Evolutionary conservation across 2,329 filamentous ascomycete species (phyloP), one percentile per base, ranked within the genome.

Genomic region (Paracamarosporium sp.): DNA sequence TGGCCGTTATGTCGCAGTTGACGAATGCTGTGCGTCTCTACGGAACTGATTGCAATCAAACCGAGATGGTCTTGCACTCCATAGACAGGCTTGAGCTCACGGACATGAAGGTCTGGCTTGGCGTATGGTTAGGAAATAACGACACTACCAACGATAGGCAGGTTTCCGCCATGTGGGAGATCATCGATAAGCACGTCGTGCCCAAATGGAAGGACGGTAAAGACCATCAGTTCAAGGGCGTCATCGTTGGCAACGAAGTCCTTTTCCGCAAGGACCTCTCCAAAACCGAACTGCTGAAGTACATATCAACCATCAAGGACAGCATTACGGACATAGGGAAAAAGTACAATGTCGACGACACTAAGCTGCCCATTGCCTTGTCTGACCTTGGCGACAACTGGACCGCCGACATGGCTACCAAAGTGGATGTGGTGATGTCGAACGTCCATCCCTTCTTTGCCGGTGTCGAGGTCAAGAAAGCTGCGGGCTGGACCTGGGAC

Each of bases 401-500:
- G 94, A 89, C 87, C 2, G 70, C 83, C 0, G 81, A 83, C 1
- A 85, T 98, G 17, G 90, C 90, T 0, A 67, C 79, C 4, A 83
- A 87, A 50, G 90, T 92, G 40, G 93, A 98, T 76, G 88, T 91
- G 69, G 88, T 98, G 77, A 97, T 98, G 93, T 90, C 92, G 66
- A 98, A 98, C 73, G 91, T 98, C 53, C 95, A 98, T 73, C 94
- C 95, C 0, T 97, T 98, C 83, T 98, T 98, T 72, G 90, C 89
- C 0, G 94, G 94, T 45, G 87, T 92, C 12, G 80, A 84, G 0
- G 89, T 88, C 2, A 80, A 85, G 2, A 74, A 84, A 1, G 92
- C 92, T 0, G 89, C 93, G 0, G 79, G 74, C 7, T 98, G 94
- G 94, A 96, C 94, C 0, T 91, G 83, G 78, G 78, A 77, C 15